phyloP scores from a whole-genome alignment of 805 yeast genomes.

The Wickerhamomyces rabaulensis region DNA sequence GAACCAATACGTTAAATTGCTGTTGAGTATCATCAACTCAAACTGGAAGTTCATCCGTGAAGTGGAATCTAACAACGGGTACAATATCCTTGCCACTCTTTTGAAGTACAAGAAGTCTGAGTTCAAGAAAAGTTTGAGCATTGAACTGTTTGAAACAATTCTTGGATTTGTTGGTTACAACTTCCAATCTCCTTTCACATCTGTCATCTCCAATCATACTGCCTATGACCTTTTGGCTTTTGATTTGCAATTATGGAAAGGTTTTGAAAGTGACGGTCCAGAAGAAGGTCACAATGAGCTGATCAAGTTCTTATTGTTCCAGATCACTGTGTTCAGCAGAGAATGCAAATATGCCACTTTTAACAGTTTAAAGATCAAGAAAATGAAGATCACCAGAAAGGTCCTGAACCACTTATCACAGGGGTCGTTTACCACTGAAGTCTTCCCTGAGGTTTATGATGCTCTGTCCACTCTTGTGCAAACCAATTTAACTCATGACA shows the following conservation, averaged over 20 bases:
- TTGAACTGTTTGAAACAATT: conserved; percentile 44
- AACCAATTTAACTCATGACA: conserved; percentile 48
- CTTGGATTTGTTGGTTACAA: conserved; percentile 54
- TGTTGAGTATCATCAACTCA: conserved; percentile 39
- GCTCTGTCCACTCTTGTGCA: conserved; percentile 36
- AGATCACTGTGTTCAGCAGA: conserved; percentile 49
- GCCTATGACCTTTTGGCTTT: conserved; percentile 56
- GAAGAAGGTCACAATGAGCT: conserved; percentile 33
- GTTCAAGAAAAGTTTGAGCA: conserved; percentile 23
- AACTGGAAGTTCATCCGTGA: conserved; percentile 51
- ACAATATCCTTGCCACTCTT: conserved; percentile 50
- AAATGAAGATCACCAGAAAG: conserved; percentile 41
- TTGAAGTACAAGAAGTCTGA: conserved; percentile 38
- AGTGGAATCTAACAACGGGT: conserved; percentile 57
- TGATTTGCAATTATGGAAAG: conserved; percentile 59
- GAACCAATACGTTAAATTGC: conserved; percentile 30
- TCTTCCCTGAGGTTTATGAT: conserved; percentile 32
- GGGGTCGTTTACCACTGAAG: conserved; percentile 29
- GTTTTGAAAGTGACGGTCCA: conserved; percentile 10
- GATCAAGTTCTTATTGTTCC: conserved; percentile 49
- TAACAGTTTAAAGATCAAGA: conserved; percentile 48
- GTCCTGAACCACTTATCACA: conserved; percentile 24
- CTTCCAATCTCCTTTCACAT: conserved; percentile 42
- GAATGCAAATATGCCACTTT: conserved; percentile 45
- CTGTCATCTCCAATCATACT: conserved; percentile 48